Percentiles rank a stretch among this genome's conserved stretches.
phyloP scores from a whole-genome alignment of 331 rosid species.

The Acacia pycnantha region DNA sequence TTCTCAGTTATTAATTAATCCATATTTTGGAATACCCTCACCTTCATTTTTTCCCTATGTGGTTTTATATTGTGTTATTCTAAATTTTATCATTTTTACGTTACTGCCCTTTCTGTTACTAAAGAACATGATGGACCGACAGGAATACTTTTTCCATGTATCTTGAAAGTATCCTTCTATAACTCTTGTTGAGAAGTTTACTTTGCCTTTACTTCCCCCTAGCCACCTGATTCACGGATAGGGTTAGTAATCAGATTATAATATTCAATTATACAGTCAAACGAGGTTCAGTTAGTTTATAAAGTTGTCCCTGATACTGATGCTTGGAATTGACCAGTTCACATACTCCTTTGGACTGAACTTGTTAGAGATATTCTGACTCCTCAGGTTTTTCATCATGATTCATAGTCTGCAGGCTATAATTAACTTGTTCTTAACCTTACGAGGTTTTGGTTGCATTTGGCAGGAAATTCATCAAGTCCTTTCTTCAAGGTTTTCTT shows the following conservation, averaged over 20 bases:
- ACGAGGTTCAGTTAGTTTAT: too few relatives aligned
- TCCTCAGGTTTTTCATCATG: constrained; percentile 3
- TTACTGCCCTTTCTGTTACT: neutral
- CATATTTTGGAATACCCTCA: neutral
- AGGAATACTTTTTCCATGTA: neutral
- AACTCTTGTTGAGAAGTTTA: neutral
- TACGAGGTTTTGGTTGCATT: constrained; percentile 11
- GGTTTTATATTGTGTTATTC: neutral
- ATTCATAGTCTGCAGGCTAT: constrained; percentile 14
- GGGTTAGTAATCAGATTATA: too few relatives aligned
- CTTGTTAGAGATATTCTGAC: constrained; percentile 7
- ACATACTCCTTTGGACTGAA: neutral
- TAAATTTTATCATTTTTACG: too few relatives aligned
- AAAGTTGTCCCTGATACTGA: too few relatives aligned
- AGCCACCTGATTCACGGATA: too few relatives aligned
- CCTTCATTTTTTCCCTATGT: neutral
- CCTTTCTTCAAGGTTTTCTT: constrained; percentile 97
- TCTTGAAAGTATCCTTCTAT: neutral
- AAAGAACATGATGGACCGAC: neutral
- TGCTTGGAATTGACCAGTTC: neutral
- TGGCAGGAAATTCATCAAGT: constrained; percentile 86
- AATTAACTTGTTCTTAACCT: constrained; percentile 19
- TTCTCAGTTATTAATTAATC: neutral
- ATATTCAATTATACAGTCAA: too few relatives aligned
- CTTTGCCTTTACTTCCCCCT: too few relatives aligned